Base-by-base conservation (phyloP, 1,139 yeast genomes). In the Wickerhamiella infanticola region DNA sequence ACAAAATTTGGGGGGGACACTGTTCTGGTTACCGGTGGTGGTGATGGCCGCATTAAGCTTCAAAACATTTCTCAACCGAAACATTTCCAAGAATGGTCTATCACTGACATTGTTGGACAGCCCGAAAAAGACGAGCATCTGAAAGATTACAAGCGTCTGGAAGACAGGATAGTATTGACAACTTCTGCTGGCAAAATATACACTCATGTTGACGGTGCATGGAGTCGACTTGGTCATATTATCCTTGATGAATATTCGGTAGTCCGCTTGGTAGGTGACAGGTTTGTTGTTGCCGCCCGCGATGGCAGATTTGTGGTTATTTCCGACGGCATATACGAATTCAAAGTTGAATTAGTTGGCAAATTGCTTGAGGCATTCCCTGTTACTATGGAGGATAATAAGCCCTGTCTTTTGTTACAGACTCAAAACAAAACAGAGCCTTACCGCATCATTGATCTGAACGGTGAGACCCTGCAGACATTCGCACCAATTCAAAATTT, bases 381-480 rank as follows among this genome's bases (percentile, higher is more conserved):
- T 6, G 7, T 39, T 5, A 11, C 24, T 6, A 27, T 11, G 7
- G 36, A 18, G 3, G 36, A 23, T 3, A 27, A 27, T 5, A 7
- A 24, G 4, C 18, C 18, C 18, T 27, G 36, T 35, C 46, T 76
- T 0, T 59, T 81, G 13, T 59, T 73, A 3, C 90, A 81, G 51
- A 75, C 85, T 9, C 86, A 93, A 39, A 78, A 81, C 54, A 80
- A 83, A 0, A 67, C 63, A 5, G 75, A 74, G 42, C 74, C 77
- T 1, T 69, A 80, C 37, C 51, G 71, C n/a, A 61, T 48, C 45
- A n/a, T 23, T 40, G 9, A 35, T 24, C 23, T 41, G 23, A 5
- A 24, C 29, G 39, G 43, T 4, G 4, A 24, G 11, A 3, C 18
- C 3, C 3, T 25, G 25, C 13, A 26, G 3, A 13, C 23, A 9